phyloP scores from a whole-genome alignment of 352 stramenopile species.

The Globisporangium cystogenes region DNA sequence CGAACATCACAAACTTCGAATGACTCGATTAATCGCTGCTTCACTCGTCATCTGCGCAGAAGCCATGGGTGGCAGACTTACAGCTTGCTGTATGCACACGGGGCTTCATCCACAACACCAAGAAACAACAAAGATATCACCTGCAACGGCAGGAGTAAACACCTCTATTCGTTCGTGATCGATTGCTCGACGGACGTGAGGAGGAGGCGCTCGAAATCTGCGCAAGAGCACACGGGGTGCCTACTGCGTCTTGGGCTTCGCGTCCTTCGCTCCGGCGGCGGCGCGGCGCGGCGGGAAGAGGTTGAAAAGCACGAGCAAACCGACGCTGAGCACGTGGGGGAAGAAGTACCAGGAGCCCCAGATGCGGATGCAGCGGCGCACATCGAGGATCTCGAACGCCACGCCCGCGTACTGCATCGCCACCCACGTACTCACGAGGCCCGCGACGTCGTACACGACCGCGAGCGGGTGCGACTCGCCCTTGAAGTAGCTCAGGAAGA shows the following conservation, averaged over 20 bases:
- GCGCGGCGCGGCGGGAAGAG: slow-evolving; percentile 46
- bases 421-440: slow-evolving; percentile 75
- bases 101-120: too few species aligned
- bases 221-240: too few species aligned
- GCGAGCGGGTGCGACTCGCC: slow-evolving; percentile 67
- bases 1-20: too few species aligned
- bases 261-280: slow-evolving; percentile 8
- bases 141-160: too few species aligned
- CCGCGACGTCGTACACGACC: slow-evolving; percentile 70
- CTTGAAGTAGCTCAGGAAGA: slow-evolving; percentile 80
- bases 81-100: too few species aligned
- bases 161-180: too few species aligned
- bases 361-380: slow-evolving; percentile 66
- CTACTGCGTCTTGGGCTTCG: slow-evolving; percentile 43
- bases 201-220: background rate
- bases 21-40: too few species aligned
- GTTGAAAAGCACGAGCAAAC: slow-evolving; percentile 54
- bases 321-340: slow-evolving; percentile 55
- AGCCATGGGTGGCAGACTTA: too few species aligned
- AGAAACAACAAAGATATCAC: too few species aligned
- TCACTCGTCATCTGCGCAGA: too few species aligned
- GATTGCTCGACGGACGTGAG: background rate
- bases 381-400: slow-evolving; percentile 79
- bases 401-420: slow-evolving; percentile 85
- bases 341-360: slow-evolving; percentile 84